These are phyloP conservation scores for Ceratocystis huliohia DNA, from an alignment of 2,329 filamentous ascomycete genomes.

Conservation along the genomic window DNA sequence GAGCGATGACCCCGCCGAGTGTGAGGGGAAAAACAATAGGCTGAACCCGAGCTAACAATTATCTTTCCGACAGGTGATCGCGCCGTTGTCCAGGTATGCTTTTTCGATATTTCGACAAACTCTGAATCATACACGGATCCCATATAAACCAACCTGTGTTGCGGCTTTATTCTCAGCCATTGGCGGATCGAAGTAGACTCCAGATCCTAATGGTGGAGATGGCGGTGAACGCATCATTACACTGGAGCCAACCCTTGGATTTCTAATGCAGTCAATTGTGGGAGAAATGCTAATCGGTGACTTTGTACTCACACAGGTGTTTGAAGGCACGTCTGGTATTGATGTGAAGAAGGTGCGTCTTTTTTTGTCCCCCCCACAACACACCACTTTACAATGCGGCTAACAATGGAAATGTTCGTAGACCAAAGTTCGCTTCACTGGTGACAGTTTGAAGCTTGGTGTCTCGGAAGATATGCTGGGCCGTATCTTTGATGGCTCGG, in stretches of 20 bases:
- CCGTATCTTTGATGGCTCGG: slow-evolving; percentile 96
- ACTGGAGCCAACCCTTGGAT: not conserved
- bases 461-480: slow-evolving; percentile 99
- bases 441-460: slow-evolving; percentile 93
- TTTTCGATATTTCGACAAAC: not conserved
- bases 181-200: not conserved
- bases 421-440: slow-evolving; percentile 96
- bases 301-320: slow-evolving; percentile 51
- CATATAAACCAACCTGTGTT: not conserved
- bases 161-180: not conserved
- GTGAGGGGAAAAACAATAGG: slow-evolving; percentile 17
- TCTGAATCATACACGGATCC: not conserved
- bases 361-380: not conserved
- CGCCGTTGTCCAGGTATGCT: slow-evolving; percentile 78
- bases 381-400: slow-evolving; percentile 18
- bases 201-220: not conserved
- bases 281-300: not conserved
- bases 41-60: slow-evolving; percentile 22
- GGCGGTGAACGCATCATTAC: not conserved
- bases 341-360: slow-evolving; percentile 88
- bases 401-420: slow-evolving; percentile 31
- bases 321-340: slow-evolving; percentile 92
- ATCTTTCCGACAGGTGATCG: slow-evolving; percentile 53
- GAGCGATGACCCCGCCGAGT: not conserved
- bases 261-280: not conserved